A percentile compares a stretch with the other conserved stretches of the same genome.
Conservation (phyloP, 345 rosid species). For the Lenwebbia sp. region DNA sequence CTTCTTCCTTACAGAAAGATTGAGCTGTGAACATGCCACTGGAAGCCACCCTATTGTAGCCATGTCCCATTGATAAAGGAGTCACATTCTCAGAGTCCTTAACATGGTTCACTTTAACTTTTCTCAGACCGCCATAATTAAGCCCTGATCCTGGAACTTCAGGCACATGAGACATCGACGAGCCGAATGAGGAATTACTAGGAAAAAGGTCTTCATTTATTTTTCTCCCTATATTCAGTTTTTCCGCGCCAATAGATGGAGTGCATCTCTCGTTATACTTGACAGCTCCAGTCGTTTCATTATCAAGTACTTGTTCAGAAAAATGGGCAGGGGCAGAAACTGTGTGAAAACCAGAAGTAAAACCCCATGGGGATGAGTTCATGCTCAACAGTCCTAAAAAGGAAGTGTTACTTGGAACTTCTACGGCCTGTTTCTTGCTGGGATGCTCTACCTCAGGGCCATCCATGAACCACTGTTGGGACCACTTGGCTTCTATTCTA, state of each 20-base stretch:
- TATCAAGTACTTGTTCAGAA: constrained; percentile 44
- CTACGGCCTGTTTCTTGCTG: constrained; percentile 71
- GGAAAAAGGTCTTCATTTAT: constrained; percentile 20
- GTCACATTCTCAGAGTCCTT: constrained; percentile 36
- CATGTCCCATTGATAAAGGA: constrained; percentile 31
- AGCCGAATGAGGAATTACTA: constrained; percentile 42
- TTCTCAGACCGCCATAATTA: constrained; percentile 47
- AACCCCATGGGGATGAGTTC: constrained; percentile 50
- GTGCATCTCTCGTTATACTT: constrained; percentile 34
- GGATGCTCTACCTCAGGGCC: constrained; percentile 60
- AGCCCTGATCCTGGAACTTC: constrained; percentile 49
- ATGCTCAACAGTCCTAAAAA: constrained; percentile 24
- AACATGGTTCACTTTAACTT: constrained; percentile 62
- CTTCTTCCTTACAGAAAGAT: constrained; percentile 29
- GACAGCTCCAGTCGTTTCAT: constrained; percentile 39
- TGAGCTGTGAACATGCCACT: constrained; percentile 26
- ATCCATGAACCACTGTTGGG: constrained; percentile 76
- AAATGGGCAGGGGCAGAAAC: constrained; percentile 45
- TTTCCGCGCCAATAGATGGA: constrained; percentile 25
- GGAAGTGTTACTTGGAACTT: constrained; percentile 24
- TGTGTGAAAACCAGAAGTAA: constrained; percentile 37
- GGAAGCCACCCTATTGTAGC: constrained; percentile 22
- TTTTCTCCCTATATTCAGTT: constrained; percentile 22
- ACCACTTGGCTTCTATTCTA: constrained; percentile 57
- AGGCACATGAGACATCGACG: constrained; percentile 46